Evolutionary conservation across 75 land plant genomes (phyloP), one percentile per base, ranked within the genome.

Genomic region (Selaginella tamariscina): DNA sequence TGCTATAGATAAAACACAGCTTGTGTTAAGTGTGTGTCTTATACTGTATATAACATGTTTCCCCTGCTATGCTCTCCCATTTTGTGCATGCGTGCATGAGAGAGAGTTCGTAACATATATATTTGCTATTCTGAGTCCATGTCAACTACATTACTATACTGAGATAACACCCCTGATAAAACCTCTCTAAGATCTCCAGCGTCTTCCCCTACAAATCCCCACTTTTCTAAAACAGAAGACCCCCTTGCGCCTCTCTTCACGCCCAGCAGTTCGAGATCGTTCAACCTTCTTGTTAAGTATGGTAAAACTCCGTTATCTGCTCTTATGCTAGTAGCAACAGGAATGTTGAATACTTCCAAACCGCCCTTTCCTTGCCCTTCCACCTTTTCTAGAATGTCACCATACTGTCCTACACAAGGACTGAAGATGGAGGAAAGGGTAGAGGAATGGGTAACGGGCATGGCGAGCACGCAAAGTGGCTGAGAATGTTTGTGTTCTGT

Each of bases 381-480:
- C 60, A 75, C 74, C 39, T 65, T 70, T 21, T 55, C 60, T 64
- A 79, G 18, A 21, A 86, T 72, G 54, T 92, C 84, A 8, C 97
- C 97, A 32, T 77, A 55, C 49, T 71, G 70, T 21, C 95, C 87
- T 11, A 89, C 65, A 23, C 2, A 56, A 56, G 65, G 75, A 9
- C 78, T 71, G 54, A 95, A 95, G 0, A 95, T 82, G 30, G 77
- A 70, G 99, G 99, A 54, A 87, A 95, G 32, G 96, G 92, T 59
- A 95, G 75, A 0, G 99, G 99, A 49, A 90, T 76, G 27, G 92
- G 82, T 33, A 95, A 83, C 27, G 99, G 99, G 68, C 79, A 85
- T 1, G n/a, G 76, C 29, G 96, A 72, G 0, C 73, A 68, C 0
- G 98, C 81, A 27, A 94, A 67, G 64, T 85, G 88, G n/a, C 69